A percentile compares a stretch with the other conserved stretches of the same genome.
These are phyloP conservation scores for Zizania latifolia DNA, from an alignment of 176 grass and related monocot species.

Conservation along the genomic window DNA sequence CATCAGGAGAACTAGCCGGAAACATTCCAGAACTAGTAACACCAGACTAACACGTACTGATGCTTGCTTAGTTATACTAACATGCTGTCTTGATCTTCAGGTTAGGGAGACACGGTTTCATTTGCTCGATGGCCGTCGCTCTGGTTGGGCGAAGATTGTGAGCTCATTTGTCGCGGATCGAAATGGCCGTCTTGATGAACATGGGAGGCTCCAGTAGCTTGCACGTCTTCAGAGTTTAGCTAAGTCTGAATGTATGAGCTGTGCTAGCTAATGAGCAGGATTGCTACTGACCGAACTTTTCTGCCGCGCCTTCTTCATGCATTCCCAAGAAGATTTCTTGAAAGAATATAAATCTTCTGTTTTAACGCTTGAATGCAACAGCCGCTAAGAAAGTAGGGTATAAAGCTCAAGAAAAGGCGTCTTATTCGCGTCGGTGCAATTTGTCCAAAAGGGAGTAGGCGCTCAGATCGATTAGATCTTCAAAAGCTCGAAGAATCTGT, in stretches of 20 bases:
- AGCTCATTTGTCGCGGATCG: too few relatives aligned
- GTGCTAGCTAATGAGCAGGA: too few relatives aligned
- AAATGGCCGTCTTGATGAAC: background rate
- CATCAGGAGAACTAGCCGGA: background rate
- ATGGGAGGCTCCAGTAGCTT: background rate
- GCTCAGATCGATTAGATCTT: background rate
- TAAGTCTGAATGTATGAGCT: too few relatives aligned
- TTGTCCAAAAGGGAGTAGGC: constrained; percentile 2
- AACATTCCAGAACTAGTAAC: background rate
- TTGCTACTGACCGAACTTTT: too few relatives aligned
- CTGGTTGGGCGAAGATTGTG: too few relatives aligned
- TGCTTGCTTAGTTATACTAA: too few relatives aligned
- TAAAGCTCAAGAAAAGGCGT: background rate
- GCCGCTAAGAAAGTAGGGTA: background rate
- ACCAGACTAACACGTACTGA: too few relatives aligned
- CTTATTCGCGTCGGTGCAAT: background rate
- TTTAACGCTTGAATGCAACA: background rate
- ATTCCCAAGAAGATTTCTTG: background rate
- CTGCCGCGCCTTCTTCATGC: background rate
- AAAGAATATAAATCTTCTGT: background rate
- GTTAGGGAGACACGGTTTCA: too few relatives aligned
- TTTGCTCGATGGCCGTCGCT: too few relatives aligned
- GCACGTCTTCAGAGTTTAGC: background rate
- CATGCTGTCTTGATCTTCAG: too few relatives aligned
- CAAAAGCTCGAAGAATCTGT: background rate